These are phyloP conservation scores for Rhynchospora tenuis DNA, from an alignment of 176 grass and related monocot genomes.

Conservation along the genomic window DNA sequence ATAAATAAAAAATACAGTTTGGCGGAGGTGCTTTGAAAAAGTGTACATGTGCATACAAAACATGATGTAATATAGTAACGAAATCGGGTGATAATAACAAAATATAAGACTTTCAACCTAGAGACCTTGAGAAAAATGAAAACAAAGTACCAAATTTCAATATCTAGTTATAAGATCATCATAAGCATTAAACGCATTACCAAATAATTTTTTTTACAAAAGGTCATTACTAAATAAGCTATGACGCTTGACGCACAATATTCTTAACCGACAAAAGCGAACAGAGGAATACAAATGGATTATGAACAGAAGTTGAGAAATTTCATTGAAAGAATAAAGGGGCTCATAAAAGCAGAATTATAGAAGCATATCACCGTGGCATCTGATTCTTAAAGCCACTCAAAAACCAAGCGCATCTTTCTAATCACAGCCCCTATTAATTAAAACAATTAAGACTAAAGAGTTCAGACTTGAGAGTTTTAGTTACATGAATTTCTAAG, in stretches of 20 bases:
- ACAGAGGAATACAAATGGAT: not conserved
- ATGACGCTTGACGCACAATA: not conserved
- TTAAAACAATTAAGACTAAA: too few relatives aligned
- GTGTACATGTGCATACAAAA: too few relatives aligned
- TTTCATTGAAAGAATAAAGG: not conserved
- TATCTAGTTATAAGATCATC: too few relatives aligned
- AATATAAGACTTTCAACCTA: too few relatives aligned
- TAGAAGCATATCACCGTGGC: not conserved
- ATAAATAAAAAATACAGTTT: too few relatives aligned
- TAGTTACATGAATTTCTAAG: not conserved
- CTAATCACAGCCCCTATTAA: not conserved
- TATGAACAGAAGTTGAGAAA: not conserved
- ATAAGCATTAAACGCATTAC: too few relatives aligned
- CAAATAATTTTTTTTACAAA: too few relatives aligned
- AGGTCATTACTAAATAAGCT: not conserved
- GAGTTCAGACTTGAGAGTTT: not conserved
- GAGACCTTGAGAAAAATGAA: too few relatives aligned
- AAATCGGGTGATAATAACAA: too few relatives aligned
- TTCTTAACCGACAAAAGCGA: not conserved
- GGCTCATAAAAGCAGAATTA: conserved; percentile 6
- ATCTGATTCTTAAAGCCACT: not conserved
- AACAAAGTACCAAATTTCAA: too few relatives aligned
- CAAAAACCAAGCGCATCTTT: not conserved
- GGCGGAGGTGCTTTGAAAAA: too few relatives aligned
- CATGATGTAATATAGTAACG: too few relatives aligned